These are phyloP conservation scores for Chalciporus sp. DNA, from an alignment of 1,284 basidiomycete species.

Conservation along the genomic window DNA sequence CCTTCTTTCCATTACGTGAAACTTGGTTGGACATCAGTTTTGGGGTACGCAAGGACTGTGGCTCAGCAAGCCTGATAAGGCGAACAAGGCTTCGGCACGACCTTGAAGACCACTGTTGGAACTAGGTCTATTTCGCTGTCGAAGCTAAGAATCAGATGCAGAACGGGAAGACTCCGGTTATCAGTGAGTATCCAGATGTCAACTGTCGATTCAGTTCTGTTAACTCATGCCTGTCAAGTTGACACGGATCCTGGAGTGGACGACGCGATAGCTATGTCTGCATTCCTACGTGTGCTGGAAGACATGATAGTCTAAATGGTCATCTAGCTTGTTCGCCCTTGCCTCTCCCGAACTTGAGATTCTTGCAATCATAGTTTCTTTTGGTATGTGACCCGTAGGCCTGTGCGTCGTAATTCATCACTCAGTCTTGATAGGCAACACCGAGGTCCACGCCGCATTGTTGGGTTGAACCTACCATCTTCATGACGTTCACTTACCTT, in stretches of 20 bases:
- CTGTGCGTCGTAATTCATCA: neutral
- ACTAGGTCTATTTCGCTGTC: neutral
- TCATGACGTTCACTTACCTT: constrained; percentile 1
- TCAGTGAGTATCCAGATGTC: constrained; percentile 46
- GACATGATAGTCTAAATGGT: constrained; percentile 15
- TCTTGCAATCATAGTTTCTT: constrained; percentile 75
- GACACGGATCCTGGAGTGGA: constrained; percentile 92
- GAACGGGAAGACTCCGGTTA: constrained; percentile 46
- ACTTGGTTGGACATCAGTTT: neutral
- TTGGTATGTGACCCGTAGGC: constrained; percentile 51
- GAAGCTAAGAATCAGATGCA: neutral
- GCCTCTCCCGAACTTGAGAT: constrained; percentile 80
- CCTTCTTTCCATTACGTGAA: neutral
- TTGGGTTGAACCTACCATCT: constrained; percentile 35
- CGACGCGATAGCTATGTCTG: constrained; percentile 76
- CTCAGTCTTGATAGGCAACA: constrained; percentile 56
- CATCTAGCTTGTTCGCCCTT: constrained; percentile 61
- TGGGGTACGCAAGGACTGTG: no score
- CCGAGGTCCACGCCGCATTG: constrained; percentile 64
- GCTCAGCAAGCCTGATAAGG: neutral
- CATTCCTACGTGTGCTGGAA: constrained; percentile 2
- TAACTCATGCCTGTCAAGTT: constrained; percentile 44
- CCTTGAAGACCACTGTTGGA: neutral
- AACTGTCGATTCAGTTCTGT: neutral
- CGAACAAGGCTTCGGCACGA: neutral